phyloP scores from a whole-genome alignment of 768 basidiomycete species.

The Paxillus rubicundulus region DNA sequence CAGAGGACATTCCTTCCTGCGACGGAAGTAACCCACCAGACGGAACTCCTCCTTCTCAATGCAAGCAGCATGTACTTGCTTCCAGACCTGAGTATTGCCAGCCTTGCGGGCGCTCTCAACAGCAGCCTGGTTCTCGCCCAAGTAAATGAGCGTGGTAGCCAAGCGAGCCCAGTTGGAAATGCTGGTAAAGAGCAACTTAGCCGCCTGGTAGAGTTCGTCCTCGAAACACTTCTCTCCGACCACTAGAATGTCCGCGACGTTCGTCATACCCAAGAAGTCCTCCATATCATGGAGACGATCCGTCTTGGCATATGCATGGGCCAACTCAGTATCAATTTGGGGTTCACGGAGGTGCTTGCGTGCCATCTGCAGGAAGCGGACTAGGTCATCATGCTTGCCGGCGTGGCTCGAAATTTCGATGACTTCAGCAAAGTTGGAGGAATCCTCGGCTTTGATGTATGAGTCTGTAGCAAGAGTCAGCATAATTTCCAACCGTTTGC shows the following conservation, averaged over 20 bases:
- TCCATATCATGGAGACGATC: conserved; percentile 99
- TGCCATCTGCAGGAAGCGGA: conserved; percentile 97
- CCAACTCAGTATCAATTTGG: conserved; percentile 96
- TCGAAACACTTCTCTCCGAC: conserved; percentile 99
- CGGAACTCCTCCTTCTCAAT: conserved; percentile 98
- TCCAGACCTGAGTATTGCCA: conserved; percentile 99
- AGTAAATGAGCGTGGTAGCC: conserved; percentile 96
- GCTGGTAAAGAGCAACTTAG: conserved; percentile 91
- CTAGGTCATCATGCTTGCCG: conserved; percentile 90
- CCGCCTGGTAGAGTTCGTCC: conserved; percentile 95
- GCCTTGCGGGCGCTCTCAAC: conserved; percentile 99
- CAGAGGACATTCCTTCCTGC: conserved; percentile 1
- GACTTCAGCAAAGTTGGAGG: conserved; percentile 90
- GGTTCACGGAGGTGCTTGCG: conserved; percentile 96
- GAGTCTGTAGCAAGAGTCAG: conserved; percentile 58
- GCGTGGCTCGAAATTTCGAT: conserved; percentile 95
- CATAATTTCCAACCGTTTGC: not conserved
- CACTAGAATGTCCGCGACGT: conserved; percentile 93
- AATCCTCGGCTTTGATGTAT: conserved; percentile 96
- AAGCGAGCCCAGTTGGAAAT: conserved; percentile 99
- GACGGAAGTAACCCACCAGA: conserved; percentile 47
- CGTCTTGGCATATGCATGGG: conserved; percentile 97
- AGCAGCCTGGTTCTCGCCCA: conserved; percentile 96
- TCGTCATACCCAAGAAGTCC: conserved; percentile 97
- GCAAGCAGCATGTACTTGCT: conserved; percentile 98